phyloP scores from a whole-genome alignment of 768 basidiomycete genomes.

The Agrocybe pediades region DNA sequence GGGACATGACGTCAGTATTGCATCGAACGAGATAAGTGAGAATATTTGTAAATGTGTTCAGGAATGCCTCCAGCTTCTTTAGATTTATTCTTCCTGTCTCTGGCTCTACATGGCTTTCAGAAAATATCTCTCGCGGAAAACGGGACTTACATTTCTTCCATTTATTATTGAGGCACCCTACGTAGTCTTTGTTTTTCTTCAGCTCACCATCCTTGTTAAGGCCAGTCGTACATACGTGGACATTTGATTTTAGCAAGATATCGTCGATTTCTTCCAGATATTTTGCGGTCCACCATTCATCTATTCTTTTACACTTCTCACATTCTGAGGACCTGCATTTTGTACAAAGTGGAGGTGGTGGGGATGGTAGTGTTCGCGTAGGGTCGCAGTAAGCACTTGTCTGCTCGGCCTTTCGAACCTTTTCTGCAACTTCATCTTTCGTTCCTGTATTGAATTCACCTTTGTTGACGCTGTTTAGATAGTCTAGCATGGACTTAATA shows the following conservation, averaged over 20 bases:
- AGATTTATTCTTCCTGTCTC: not conserved
- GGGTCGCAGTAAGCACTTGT: constrained; percentile 20
- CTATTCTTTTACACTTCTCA: not conserved
- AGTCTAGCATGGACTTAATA: constrained; percentile 26
- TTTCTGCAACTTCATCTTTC: constrained; percentile 12
- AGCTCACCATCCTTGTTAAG: constrained; percentile 16
- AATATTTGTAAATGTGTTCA: not conserved
- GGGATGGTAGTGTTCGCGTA: constrained; percentile 19
- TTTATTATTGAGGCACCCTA: constrained; percentile 22
- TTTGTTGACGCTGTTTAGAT: constrained; percentile 30
- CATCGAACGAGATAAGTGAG: not conserved
- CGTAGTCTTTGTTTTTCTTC: constrained; percentile 10
- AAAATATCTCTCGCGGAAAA: not conserved
- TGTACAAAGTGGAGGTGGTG: constrained; percentile 17
- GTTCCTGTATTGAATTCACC: constrained; percentile 32
- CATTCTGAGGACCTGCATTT: not conserved
- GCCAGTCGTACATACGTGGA: constrained; percentile 24
- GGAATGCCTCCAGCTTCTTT: not conserved
- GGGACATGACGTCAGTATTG: not conserved
- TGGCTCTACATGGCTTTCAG: not conserved
- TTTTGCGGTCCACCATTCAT: constrained; percentile 17
- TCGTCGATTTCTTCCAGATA: constrained; percentile 27
- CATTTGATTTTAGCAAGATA: constrained; percentile 26
- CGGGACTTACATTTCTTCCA: not conserved
- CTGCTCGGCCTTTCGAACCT: not conserved